Base-by-base conservation (phyloP, 2,329 filamentous ascomycete genomes). In the Didymosphaeria variabile region DNA sequence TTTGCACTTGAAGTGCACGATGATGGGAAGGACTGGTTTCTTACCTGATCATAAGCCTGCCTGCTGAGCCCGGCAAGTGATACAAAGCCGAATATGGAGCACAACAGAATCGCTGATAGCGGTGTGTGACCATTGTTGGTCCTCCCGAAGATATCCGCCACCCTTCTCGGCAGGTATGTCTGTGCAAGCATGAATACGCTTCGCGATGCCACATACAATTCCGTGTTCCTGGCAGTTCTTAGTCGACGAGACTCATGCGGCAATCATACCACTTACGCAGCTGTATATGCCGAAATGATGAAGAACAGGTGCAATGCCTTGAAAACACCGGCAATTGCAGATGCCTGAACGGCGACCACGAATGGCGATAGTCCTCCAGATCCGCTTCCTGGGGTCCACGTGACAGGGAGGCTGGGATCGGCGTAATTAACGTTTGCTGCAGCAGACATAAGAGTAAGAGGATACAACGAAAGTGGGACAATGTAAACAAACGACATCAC, bases 401-500 rank as follows among this genome's bases (percentile, higher is more conserved):
- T 67, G 55, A 70, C 70, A 5, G 63, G 29, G 13, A 77, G 59
- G 9, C 59, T 53, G 2, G 68, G 64, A 45, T 75, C 68, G 2
- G 70, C 58, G 50, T 73, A 77, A 50, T 76, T 72, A 40, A 77
- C 62, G 60, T 72, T 76, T 1, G 74, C 55, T 19, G 71, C 71
- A 13, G 66, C 67, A 3, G 74, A 60, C n/a, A 77, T 56, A 23
- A 72, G 67, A 6, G 62, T 65, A 12, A 76, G 61, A 5, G 74
- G 66, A 52, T 75, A 74, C 1, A 72, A 58, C 7, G 55, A 54
- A 3, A 76, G 57, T 2, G 74, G 73, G 7, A 73, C 59, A 13
- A 73, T 59, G 55, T 76, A 76, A 40, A 76, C 72, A 55, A 75
- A 76, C 1, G 71, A 70, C 62, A 74, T 73, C 10, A 69, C 71